phyloP scores from a whole-genome alignment of 306 rosid species.

The Inga laurina region DNA sequence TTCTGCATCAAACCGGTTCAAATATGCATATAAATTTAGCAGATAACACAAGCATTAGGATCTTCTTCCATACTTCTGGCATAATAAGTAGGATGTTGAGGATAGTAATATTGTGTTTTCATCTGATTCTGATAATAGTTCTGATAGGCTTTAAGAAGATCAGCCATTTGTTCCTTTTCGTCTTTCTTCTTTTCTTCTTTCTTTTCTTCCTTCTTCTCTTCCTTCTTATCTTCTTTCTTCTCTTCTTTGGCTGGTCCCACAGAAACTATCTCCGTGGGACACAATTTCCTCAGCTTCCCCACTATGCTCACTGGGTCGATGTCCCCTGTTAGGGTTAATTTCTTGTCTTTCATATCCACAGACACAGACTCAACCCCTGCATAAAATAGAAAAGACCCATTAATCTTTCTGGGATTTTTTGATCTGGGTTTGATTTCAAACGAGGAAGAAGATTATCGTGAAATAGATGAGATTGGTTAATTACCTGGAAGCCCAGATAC shows the following conservation, averaged over 20 bases:
- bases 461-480: constrained; percentile 20
- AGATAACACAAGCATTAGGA: constrained; percentile 73
- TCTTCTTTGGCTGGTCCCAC: constrained; percentile 79
- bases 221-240: constrained; percentile 50
- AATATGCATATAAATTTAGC: constrained; percentile 27
- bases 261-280: constrained; percentile 52
- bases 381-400: not conserved
- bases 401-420: not conserved
- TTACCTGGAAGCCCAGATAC: constrained; percentile 76
- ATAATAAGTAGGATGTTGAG: not conserved
- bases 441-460: not conserved
- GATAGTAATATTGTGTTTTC: not conserved
- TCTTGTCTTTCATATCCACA: constrained; percentile 66
- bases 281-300: constrained; percentile 61
- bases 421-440: not conserved
- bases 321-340: constrained; percentile 68
- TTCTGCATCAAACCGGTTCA: not conserved
- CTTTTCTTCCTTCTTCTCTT: constrained; percentile 25
- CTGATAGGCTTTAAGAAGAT: constrained; percentile 4
- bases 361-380: constrained; percentile 78
- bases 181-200: constrained; percentile 38
- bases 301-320: constrained; percentile 60
- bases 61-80: constrained; percentile 52
- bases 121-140: constrained; percentile 2
- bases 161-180: constrained; percentile 37